Evolutionary conservation across 768 basidiomycete species (phyloP).

Genomic region (Scleroderma citrinum): DNA sequence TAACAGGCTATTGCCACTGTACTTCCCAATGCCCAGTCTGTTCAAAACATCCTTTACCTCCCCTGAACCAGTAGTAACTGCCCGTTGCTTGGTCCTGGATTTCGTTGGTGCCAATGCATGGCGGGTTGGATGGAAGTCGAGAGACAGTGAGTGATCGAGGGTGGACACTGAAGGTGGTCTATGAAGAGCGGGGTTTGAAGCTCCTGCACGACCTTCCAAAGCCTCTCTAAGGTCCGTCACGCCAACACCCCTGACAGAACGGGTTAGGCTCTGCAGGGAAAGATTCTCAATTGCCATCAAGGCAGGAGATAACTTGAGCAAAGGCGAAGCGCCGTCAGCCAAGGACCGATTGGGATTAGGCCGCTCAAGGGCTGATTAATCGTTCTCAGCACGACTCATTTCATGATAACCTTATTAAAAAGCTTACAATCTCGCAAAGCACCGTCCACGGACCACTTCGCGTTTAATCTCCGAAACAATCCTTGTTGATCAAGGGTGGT

Average conservation of each 20-base stretch:
- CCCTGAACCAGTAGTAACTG: conserved; percentile 44
- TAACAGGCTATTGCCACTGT: conserved; percentile 49
- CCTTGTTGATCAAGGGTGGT: conserved; percentile 56
- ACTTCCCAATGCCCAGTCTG: conserved; percentile 77
- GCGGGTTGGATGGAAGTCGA: conserved; percentile 35
- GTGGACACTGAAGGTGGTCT: conserved; percentile 73
- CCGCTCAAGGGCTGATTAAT: conserved; percentile 50
- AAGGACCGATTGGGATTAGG: conserved; percentile 52
- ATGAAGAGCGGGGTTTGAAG: conserved; percentile 70
- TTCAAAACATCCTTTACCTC: conserved; percentile 81
- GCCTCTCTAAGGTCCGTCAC: conserved; percentile 87
- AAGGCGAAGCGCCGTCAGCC: conserved; percentile 64
- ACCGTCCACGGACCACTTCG: conserved; percentile 66
- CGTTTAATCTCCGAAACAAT: conserved; percentile 48
- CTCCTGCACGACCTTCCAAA: conserved; percentile 75
- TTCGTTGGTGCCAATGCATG: conserved; percentile 45
- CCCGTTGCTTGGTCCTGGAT: conserved; percentile 51
- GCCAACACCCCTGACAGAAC: conserved; percentile 75
- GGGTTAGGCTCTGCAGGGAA: conserved; percentile 77
- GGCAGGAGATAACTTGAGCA: conserved; percentile 76
- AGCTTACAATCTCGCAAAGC: conserved; percentile 73
- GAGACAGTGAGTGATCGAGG: conserved; percentile 59
- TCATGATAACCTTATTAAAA: neutral
- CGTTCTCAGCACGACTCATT: conserved; percentile 6
- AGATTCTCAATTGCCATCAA: conserved; percentile 90